Conservation (phyloP, 148 eudicot genomes). For the Chenopodium formosanum region DNA sequence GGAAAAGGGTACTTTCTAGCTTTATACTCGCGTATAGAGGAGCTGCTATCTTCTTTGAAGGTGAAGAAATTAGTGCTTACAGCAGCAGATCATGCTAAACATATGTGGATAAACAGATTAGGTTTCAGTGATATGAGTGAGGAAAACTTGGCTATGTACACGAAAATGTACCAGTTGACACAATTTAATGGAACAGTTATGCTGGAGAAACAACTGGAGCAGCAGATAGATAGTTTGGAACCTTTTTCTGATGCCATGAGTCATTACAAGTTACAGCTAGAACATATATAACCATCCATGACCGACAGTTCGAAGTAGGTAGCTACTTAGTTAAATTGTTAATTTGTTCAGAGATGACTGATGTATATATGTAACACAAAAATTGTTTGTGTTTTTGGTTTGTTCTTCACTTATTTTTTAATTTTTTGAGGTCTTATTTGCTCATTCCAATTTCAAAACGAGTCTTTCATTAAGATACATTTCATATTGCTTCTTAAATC, state of each 20-base stretch:
- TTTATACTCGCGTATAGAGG: constrained; percentile 71
- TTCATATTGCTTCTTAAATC: not conserved
- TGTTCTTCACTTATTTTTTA: too few species aligned
- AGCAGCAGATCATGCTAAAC: constrained; percentile 77
- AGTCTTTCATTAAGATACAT: not conserved
- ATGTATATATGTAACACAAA: not conserved
- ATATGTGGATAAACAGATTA: constrained; percentile 77
- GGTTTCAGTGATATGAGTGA: constrained; percentile 59
- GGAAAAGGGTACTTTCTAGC: constrained; percentile 84
- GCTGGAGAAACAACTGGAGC: constrained; percentile 30
- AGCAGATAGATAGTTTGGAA: not conserved
- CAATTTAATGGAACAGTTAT: not conserved
- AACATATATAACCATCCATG: not conserved
- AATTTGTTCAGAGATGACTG: not conserved
- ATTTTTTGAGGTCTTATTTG: too few species aligned
- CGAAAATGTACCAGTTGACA: not conserved
- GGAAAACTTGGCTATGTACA: constrained; percentile 50
- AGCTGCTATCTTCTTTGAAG: constrained; percentile 54
- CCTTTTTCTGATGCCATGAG: not conserved
- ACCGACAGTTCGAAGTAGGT: not conserved
- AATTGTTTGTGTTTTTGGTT: too few species aligned
- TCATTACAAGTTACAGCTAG: not conserved
- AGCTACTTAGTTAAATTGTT: not conserved
- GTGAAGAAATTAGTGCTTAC: constrained; percentile 78
- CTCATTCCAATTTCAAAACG: not conserved